A percentile compares a stretch with the other conserved stretches of the same genome.
Conservation (phyloP, 140 eudicot species). For the Erigeron philadelphicus region DNA sequence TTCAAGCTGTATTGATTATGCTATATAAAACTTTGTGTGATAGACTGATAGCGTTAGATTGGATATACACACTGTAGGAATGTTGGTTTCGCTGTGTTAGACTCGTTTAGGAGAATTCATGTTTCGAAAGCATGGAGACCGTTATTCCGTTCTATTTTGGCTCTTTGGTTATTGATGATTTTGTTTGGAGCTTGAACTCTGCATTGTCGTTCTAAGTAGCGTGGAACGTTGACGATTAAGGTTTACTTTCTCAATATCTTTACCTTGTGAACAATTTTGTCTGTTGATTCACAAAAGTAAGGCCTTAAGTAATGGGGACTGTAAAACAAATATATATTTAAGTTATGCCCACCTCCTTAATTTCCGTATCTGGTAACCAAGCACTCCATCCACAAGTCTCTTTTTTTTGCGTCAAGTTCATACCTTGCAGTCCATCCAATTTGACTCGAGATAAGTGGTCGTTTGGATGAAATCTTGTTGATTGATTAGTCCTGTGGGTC, state of each 20-base stretch:
- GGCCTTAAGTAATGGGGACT: neutral
- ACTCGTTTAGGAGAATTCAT: too few species aligned
- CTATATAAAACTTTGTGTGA: too few species aligned
- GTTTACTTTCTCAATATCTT: neutral
- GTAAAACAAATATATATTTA: neutral
- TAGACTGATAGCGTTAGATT: too few species aligned
- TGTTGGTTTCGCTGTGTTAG: too few species aligned
- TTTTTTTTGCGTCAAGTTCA: constrained; percentile 11
- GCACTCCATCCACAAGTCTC: neutral
- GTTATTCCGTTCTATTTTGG: too few species aligned
- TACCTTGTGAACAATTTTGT: constrained; percentile 1
- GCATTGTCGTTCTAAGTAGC: too few species aligned
- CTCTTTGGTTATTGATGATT: too few species aligned
- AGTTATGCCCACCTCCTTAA: neutral
- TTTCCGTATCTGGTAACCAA: constrained; percentile 21
- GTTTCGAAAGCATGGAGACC: too few species aligned
- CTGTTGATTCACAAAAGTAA: constrained; percentile 1
- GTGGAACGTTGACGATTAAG: neutral
- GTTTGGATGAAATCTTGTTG: constrained; percentile 1
- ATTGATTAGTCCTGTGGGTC: constrained; percentile 15
- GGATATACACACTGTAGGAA: too few species aligned
- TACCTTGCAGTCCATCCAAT: constrained; percentile 25
- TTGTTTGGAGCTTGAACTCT: too few species aligned
- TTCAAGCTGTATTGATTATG: too few species aligned
- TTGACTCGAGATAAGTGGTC: constrained; percentile 20